Base-by-base conservation (phyloP, 148 eudicot genomes). In the Vaccinium corymbosum region DNA sequence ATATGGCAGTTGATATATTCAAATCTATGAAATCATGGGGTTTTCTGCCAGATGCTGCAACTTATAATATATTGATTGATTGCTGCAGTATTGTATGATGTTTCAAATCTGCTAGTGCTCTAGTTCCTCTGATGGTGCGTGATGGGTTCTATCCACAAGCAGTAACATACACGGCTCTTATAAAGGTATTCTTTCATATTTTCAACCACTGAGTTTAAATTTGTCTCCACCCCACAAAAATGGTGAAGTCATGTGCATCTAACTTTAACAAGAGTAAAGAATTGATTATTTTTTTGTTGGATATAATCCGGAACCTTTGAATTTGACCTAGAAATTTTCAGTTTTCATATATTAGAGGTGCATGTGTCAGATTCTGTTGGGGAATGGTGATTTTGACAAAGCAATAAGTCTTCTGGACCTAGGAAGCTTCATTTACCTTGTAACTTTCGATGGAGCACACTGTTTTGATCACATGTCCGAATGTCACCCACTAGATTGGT, bases 11-110 rank as follows among this genome's bases (percentile, higher is more conserved):
- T 84, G 87, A 92, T 76, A 87, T 93, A 72, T 95, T 94, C 90
- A 92, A 92, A 84, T 86, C 85, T 61, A 88, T 96, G 94, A 90
- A 84, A 84, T n/a, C 81, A 53, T 82, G 82, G 72, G 94, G 90
- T 51, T 78, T 89, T 86, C 78, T 74, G 49, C 91, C 91, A 76
- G 87, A 96, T 91, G 91, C 87, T 71, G 87, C 87, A 75, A 96
- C 93, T 61, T 94, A 91, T 86, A 88, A 76, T 86, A 92, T 93
- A 79, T 90, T 96, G 98, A 91, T 96, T 75, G 90, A 92, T 88
- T 94, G 98, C 87, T 96, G 97, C 87, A 79, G 93, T 87, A 76
- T 90, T 85, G 80, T 87, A 80, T 85, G 88, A 82, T 91, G 94
- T 64, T 89, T 89, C 80, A 90, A 86, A 83, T 94, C 98, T 86